These are phyloP conservation scores for Xylaria venustula DNA, from an alignment of 495 filamentous ascomycete genomes.

Conservation along the genomic window DNA sequence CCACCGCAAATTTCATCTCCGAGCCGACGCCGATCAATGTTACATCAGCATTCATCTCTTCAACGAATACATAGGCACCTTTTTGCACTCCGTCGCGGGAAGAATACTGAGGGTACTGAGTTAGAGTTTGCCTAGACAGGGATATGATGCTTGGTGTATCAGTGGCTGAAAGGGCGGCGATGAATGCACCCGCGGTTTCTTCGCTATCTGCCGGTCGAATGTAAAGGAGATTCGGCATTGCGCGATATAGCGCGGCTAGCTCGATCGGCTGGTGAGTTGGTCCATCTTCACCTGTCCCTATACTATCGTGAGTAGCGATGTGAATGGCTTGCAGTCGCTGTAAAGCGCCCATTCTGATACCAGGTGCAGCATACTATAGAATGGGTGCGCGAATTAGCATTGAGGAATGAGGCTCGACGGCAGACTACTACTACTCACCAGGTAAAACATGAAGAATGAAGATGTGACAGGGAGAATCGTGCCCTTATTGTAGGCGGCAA, in stretches of 20 bases:
- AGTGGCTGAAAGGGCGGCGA: constrained; percentile 46
- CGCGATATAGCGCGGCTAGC: constrained; percentile 54
- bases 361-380: constrained; percentile 51
- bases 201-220: constrained; percentile 58
- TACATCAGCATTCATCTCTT: constrained; percentile 26
- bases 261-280: constrained; percentile 63
- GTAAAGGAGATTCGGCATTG: constrained; percentile 61
- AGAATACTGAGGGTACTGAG: constrained; percentile 19
- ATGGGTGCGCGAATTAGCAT: neutral
- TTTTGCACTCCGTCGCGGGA: constrained; percentile 21
- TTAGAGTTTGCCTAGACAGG: constrained; percentile 24
- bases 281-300: constrained; percentile 59
- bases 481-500: constrained; percentile 50
- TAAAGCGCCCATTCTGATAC: constrained; percentile 59
- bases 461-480: constrained; percentile 55
- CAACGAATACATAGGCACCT: constrained; percentile 36
- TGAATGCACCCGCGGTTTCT: constrained; percentile 56
- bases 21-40: constrained; percentile 36
- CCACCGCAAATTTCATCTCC: constrained; percentile 31
- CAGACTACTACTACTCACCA: constrained; percentile 15
- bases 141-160: constrained; percentile 37
- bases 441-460: constrained; percentile 63
- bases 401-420: neutral
- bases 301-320: constrained; percentile 60
- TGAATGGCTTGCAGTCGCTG: constrained; percentile 57